Conservation (phyloP, 352 stramenopile genomes). For the Pythium dissotocum region DNA sequence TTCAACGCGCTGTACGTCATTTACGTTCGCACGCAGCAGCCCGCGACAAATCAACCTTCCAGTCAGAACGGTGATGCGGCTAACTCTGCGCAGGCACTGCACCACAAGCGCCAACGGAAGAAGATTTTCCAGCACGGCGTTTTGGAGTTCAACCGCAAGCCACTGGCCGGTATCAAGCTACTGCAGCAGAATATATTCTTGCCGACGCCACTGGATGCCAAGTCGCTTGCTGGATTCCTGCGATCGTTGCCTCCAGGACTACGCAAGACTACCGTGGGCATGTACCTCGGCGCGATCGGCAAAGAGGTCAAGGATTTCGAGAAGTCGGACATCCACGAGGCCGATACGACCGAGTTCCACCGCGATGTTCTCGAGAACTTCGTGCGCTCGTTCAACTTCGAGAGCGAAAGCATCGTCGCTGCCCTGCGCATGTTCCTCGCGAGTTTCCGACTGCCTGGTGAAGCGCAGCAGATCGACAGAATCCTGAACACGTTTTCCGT, state of each 20-base stretch:
- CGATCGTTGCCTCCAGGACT: slow-evolving; percentile 79
- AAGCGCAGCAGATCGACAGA: slow-evolving; percentile 88
- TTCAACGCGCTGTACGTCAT: slow-evolving; percentile 81
- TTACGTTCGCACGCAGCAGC: slow-evolving; percentile 48
- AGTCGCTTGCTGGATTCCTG: slow-evolving; percentile 85
- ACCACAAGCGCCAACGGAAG: slow-evolving; percentile 72
- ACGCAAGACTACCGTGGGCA: slow-evolving; percentile 79
- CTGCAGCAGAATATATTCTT: slow-evolving; percentile 80
- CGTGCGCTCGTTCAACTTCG: slow-evolving; percentile 82
- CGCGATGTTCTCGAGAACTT: slow-evolving; percentile 69
- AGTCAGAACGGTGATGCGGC: slow-evolving; percentile 32
- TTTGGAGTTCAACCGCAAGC: slow-evolving; percentile 94
- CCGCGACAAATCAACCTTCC: not conserved
- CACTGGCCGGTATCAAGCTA: slow-evolving; percentile 87
- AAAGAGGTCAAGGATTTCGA: slow-evolving; percentile 80
- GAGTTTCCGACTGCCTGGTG: slow-evolving; percentile 81
- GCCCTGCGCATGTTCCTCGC: slow-evolving; percentile 83
- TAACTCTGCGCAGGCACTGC: slow-evolving; percentile 46
- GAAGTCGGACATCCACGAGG: slow-evolving; percentile 71
- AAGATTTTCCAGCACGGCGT: slow-evolving; percentile 87
- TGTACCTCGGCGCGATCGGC: slow-evolving; percentile 85
- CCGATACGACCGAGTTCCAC: slow-evolving; percentile 87
- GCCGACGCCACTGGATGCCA: slow-evolving; percentile 69
- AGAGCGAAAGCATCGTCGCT: slow-evolving; percentile 68
- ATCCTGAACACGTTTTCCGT: slow-evolving; percentile 88